Evolutionary conservation across 345 rosid species (phyloP), one percentile per base, ranked within the genome.

Genomic region (Salix viminalis): DNA sequence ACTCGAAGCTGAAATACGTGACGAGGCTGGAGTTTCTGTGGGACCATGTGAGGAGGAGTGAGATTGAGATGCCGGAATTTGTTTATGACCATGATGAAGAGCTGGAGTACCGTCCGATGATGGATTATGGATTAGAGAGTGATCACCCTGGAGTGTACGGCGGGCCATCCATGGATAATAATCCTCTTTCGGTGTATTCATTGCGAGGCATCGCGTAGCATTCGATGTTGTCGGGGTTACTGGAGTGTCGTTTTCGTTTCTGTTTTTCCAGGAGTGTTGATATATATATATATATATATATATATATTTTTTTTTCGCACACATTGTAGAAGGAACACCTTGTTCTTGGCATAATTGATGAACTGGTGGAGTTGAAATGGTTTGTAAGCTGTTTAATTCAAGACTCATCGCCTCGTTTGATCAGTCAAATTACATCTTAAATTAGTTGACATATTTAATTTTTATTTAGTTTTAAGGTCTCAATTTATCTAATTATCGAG

Each of bases 31-130:
- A 86, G 78, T 90, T 88, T 79, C 68, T 88, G 54, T 88, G 93
- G 94, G 88, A 89, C 37, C 88, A 88, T 10, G 86, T 88, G 50
- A 84, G 85, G 84, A 87, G 93, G 84, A 82, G 71, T n/a, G 94
- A 85, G 90, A 80, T 86, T 24, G 87, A 82, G 81, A 70, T 91
- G 54, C 96, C 96, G 8, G 90, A 83, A 71, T 91, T 85, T 42
- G 92, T 82, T 76, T 74, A 78, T 32, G 94, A 90, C 21, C 85
- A 90, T 37, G 96, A 91, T 5, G 84, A 85, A 28, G 83, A 87
- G 75, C 41, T 85, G 75, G 94, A 90, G 74, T 74, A 68, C 74
- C 85, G 85, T 46, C 87, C 87, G 56, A 42, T 81, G 74, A 76
- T 72, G 75, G 87, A 86, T 73, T 89, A 88, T 65, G 97, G 92